Base-by-base conservation (phyloP, 192 early-diverging fungal genomes). In the Pilaira anomala region DNA sequence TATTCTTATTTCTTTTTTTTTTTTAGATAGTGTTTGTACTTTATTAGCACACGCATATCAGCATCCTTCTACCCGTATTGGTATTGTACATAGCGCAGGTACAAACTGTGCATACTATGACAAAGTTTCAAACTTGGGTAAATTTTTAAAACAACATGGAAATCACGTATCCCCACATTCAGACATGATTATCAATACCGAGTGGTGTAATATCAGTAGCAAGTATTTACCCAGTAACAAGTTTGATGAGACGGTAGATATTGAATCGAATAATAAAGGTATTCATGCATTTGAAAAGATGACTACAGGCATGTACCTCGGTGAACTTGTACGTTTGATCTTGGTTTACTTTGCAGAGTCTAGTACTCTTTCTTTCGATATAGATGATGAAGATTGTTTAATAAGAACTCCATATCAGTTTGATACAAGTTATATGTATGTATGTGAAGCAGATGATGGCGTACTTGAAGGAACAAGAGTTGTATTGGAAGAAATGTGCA, bases 301-400 rank as follows among this genome's bases (percentile, higher is more conserved):
- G 84, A 92, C 94, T 25, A 90, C 92, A 25, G 93, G 93, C 26
- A 85, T 94, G 78, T 97, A 95, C 66, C 76, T 97, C 22, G 95
- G 95, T 45, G 95, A 97, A 65, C 78, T 97, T 21, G 78, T 80
- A 0, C 86, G 95, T 19, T 83, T 86, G 30, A 81, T 90, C 50
- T 53, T 95, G 11, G 63, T 92, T 42, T 80, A 93, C 60, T 77
- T 97, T 16, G 80, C 92, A 25, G 87, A 91, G 65, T 84, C 78
- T 48, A 85, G 85, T n/a, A 68, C 89, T 22, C 68, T 97, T 30
- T 83, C 83, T 2, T 63, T 74, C 33, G 63, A 60, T 6, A 51
- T 54, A 22, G 58, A 60, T 3, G 66, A 60, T 78, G n/a, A 69
- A 62, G 55, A 73, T 63, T 68, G 66, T 25, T 71, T 78, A 13